Conservation (phyloP, 345 rosid species). For the Melaleuca alternifolia region DNA sequence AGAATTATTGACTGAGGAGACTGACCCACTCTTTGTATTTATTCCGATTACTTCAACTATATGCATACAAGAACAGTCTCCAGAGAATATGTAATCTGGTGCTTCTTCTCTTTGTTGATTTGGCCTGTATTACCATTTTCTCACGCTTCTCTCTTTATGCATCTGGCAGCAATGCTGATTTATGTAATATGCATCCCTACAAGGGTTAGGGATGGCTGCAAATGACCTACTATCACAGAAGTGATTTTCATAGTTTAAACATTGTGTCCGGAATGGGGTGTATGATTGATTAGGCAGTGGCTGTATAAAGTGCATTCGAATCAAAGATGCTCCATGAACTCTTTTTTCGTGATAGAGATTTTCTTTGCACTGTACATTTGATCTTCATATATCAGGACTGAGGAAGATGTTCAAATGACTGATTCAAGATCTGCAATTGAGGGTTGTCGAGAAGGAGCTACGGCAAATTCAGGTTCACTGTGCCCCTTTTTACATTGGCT, state of each 20-base stretch:
- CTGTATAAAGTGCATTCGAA: neutral
- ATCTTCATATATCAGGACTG: slow-evolving; percentile 9
- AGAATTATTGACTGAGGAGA: neutral
- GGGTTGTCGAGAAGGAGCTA: slow-evolving; percentile 13
- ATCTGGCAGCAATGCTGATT: neutral
- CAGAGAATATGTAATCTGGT: neutral
- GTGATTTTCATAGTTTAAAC: neutral
- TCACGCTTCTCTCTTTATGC: neutral
- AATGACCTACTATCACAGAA: neutral
- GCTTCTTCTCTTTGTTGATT: neutral
- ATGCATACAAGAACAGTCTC: neutral
- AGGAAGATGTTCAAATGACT: slow-evolving; percentile 14
- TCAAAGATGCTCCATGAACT: neutral
- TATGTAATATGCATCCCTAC: neutral
- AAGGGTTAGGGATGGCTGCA: neutral
- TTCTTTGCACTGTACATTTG: neutral
- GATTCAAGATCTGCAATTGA: slow-evolving; percentile 21
- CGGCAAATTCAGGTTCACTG: slow-evolving; percentile 36
- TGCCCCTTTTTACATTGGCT: neutral
- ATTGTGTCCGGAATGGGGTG: neutral
- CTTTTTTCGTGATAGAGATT: neutral
- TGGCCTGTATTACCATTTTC: neutral
- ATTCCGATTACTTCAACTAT: neutral
- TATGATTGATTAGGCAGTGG: neutral
- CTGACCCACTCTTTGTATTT: neutral